Percentiles rank a stretch among this genome's conserved stretches.
These are phyloP conservation scores for Talaromyces trachyspermus DNA, from an alignment of 495 filamentous ascomycete species.

Conservation along the genomic window DNA sequence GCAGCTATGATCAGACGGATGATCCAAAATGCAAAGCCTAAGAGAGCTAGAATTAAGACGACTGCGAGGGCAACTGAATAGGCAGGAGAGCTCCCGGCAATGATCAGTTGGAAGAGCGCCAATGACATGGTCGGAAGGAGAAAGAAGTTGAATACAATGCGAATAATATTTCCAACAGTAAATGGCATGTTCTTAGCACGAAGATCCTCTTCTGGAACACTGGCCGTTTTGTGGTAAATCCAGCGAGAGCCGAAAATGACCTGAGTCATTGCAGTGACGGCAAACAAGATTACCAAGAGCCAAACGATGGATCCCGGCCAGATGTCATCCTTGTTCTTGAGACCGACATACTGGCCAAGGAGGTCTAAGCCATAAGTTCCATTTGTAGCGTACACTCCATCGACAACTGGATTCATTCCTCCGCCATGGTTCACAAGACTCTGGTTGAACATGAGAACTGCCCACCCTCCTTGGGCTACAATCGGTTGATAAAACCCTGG, in stretches of 20 bases:
- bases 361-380: constrained; percentile 72
- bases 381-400: constrained; percentile 72
- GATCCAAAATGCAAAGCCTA: constrained; percentile 70
- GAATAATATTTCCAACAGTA: constrained; percentile 75
- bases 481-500: constrained; percentile 93
- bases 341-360: constrained; percentile 76
- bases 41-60: constrained; percentile 60
- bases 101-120: constrained; percentile 87
- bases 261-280: constrained; percentile 65
- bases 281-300: constrained; percentile 65
- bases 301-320: constrained; percentile 91
- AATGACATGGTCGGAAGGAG: constrained; percentile 77
- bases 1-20: constrained; percentile 71
- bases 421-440: constrained; percentile 68
- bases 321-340: constrained; percentile 67
- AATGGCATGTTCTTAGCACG: constrained; percentile 92
- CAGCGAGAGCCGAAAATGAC: constrained; percentile 67
- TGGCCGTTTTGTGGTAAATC: constrained; percentile 59
- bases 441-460: constrained; percentile 83
- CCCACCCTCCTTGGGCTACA: constrained; percentile 81
- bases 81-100: constrained; percentile 55
- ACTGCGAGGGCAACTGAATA: constrained; percentile 66
- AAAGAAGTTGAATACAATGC: constrained; percentile 87
- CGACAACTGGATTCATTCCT: constrained; percentile 56
- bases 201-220: constrained; percentile 76